phyloP scores from a whole-genome alignment of 176 grass and related monocot species.

The Eremochloa ophiuroides region DNA sequence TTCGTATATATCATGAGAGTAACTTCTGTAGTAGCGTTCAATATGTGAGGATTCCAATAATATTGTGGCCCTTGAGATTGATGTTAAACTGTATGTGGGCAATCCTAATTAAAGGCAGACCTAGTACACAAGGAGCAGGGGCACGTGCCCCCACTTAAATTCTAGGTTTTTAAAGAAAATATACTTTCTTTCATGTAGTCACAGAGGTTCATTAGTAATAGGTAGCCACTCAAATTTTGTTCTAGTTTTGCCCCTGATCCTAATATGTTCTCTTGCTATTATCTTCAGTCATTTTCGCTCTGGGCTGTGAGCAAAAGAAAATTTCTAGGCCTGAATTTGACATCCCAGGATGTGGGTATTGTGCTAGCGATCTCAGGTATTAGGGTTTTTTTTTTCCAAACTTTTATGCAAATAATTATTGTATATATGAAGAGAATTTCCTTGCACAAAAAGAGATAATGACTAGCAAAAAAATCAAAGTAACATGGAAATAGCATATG shows the following conservation, averaged over 20 bases:
- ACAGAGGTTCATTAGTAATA: not conserved
- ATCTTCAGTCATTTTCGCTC: constrained; percentile 66
- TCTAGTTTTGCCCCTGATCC: too few species aligned
- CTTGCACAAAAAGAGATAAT: not conserved
- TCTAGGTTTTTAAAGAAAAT: not conserved
- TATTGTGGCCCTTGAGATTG: not conserved
- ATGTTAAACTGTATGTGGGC: not conserved
- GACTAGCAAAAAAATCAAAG: not conserved
- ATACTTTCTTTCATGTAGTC: too few species aligned
- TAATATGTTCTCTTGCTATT: constrained; percentile 12
- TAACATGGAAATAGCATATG: not conserved
- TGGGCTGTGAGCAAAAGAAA: constrained; percentile 70
- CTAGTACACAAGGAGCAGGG: too few species aligned
- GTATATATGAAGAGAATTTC: not conserved
- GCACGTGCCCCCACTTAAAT: too few species aligned
- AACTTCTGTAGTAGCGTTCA: not conserved
- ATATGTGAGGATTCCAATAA: not conserved
- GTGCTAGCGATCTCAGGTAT: constrained; percentile 64
- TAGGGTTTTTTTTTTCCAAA: not conserved
- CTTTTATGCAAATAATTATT: not conserved
- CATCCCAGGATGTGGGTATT: constrained; percentile 58
- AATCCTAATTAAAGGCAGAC: not conserved
- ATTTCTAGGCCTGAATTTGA: constrained; percentile 52
- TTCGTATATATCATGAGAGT: not conserved
- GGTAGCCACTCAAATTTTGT: too few species aligned